These are phyloP conservation scores for Yamadazyma nakazawae DNA, from an alignment of 805 yeast species.

Conservation along the genomic window DNA sequence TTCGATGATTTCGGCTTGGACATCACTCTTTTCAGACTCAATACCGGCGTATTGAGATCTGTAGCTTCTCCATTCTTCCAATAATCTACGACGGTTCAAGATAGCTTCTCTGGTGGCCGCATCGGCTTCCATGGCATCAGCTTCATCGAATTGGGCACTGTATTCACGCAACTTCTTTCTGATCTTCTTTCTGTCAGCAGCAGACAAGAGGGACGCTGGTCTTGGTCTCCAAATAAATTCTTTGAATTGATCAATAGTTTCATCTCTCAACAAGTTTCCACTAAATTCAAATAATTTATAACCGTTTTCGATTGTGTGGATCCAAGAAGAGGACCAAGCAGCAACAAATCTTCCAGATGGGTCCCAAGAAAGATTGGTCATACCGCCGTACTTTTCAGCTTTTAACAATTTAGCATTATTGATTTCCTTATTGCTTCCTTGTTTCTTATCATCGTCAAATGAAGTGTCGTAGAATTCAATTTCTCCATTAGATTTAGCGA, in stretches of 20 bases:
- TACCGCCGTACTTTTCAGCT: conserved; percentile 65
- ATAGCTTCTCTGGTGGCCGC: conserved; percentile 88
- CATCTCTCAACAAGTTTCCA: conserved; percentile 75
- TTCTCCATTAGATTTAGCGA: conserved; percentile 52
- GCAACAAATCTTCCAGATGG: conserved; percentile 90
- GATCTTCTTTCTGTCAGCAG: conserved; percentile 83
- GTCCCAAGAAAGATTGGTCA: conserved; percentile 89
- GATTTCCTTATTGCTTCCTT: conserved; percentile 39
- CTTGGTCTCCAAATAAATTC: conserved; percentile 97
- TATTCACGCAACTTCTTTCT: conserved; percentile 85
- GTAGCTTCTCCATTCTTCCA: conserved; percentile 85
- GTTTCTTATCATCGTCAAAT: conserved; percentile 67
- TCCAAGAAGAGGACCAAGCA: conserved; percentile 84
- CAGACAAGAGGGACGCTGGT: conserved; percentile 72
- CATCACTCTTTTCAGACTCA: conserved; percentile 42
- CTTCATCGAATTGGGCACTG: conserved; percentile 89
- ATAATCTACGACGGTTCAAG: conserved; percentile 72
- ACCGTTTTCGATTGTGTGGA: conserved; percentile 85
- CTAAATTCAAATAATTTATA: conserved; percentile 82
- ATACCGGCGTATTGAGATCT: conserved; percentile 45
- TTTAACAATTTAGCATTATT: conserved; percentile 61
- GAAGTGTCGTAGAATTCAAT: conserved; percentile 85
- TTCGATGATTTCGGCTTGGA: conserved; percentile 56
- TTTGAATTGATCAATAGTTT: conserved; percentile 75
- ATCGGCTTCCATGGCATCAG: conserved; percentile 93